Percentiles rank a stretch among this genome's conserved stretches.
These are phyloP conservation scores for Chytridium lagenaria DNA, from an alignment of 371 early-diverging fungal genomes.

Conservation along the genomic window DNA sequence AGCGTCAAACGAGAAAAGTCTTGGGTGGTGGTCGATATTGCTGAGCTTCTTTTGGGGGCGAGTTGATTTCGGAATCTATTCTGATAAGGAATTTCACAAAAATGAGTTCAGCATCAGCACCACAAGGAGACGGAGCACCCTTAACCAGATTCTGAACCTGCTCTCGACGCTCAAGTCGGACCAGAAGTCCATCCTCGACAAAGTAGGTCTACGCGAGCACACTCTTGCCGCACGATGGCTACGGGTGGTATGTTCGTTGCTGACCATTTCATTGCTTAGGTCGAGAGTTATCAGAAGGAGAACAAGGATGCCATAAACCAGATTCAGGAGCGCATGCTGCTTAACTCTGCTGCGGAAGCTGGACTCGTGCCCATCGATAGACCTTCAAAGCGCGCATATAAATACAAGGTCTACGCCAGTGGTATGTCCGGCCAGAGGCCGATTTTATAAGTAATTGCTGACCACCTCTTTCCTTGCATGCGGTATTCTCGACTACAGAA, in stretches of 20 bases:
- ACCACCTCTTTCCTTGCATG: too few species aligned
- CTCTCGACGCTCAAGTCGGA: slow-evolving; percentile 8
- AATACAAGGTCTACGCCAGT: slow-evolving; percentile 28
- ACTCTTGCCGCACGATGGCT: too few species aligned
- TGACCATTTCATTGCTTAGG: slow-evolving; percentile 9
- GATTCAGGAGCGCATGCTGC: slow-evolving; percentile 27
- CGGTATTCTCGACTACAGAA: too few species aligned
- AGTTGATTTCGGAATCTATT: too few species aligned
- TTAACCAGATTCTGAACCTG: slow-evolving; percentile 15
- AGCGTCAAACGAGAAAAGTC: background rate
- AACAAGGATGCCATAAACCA: slow-evolving; percentile 13
- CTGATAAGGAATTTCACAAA: background rate
- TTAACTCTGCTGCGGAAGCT: slow-evolving; percentile 26
- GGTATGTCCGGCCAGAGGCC: slow-evolving; percentile 17
- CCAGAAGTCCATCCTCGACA: slow-evolving; percentile 21
- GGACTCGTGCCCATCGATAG: slow-evolving; percentile 17
- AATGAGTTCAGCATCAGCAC: background rate
- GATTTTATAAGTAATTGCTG: too few species aligned
- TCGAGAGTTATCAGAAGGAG: slow-evolving; percentile 27
- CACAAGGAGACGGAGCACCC: background rate
- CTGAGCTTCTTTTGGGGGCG: too few species aligned
- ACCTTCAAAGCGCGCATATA: background rate
- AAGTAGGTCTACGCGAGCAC: too few species aligned
- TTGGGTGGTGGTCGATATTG: background rate
- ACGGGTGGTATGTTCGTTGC: too few species aligned